Evolutionary conservation across 1,139 yeast genomes (phyloP), one percentile per base, ranked within the genome.

Genomic region (Sugiyamaella novakii): DNA sequence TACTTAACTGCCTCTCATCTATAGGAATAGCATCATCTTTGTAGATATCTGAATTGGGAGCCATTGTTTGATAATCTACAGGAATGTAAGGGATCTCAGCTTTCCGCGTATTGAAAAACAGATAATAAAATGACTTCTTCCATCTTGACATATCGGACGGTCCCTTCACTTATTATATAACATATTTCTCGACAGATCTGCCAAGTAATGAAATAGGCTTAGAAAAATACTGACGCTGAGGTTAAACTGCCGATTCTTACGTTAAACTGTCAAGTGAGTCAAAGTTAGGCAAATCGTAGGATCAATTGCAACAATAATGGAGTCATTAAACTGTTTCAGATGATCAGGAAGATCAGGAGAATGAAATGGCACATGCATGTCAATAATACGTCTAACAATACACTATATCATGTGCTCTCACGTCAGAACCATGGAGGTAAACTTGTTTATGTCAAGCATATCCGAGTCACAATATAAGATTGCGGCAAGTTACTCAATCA

Each of bases 1-100:
- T 25, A 22, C 21, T 31, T 18, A 39, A 17, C n/a, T 31, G 38
- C 10, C 30, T 29, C 21, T 41, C 45, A 14, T 41, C 38, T 12
- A 31, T 29, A 3, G 38, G 37, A 15, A 15, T 15, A 8, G 17
- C 30, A 18, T 27, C 31, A 24, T 22, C 35, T 15, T 41, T 41
- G 1, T 17, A 8, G 14, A 22, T 41, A 12, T 29, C 35, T 10
- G 34, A 15, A 41, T 15, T 6, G 5, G 28, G 7, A 39, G 36
- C 5, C 31, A 41, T 31, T 31, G 38, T 28, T 19, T 22, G 30
- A 14, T 27, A 25, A 18, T 12, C 34, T 14, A 38, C 34, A 38
- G 17, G 10, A 38, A 30, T 12, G 8, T 21, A 11, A 8, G 14
- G 5, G 18, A 21, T 35, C 11, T 36, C 17, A 29, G 33, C 7